A percentile compares a stretch with the other conserved stretches of the same genome.
phyloP scores from a whole-genome alignment of 768 basidiomycete genomes.

The Russula foetens region DNA sequence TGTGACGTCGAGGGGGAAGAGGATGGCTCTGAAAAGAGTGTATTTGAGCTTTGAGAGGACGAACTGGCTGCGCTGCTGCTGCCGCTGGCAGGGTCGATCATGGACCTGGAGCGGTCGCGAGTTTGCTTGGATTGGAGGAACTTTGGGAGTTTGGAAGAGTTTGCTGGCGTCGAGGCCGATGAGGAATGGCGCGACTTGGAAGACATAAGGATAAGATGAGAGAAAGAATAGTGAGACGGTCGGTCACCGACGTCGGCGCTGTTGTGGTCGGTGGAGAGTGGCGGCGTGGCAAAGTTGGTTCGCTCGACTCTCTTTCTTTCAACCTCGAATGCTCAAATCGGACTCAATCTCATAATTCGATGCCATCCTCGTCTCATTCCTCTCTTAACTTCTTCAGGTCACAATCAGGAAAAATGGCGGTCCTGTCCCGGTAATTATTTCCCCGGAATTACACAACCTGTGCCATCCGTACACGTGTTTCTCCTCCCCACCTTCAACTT shows the following conservation, averaged over 20 bases:
- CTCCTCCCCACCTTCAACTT: background rate
- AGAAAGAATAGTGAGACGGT: background rate
- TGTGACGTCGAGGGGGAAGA: constrained; percentile 2
- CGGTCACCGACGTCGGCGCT: constrained; percentile 8
- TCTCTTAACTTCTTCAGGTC: background rate
- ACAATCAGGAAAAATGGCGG: background rate
- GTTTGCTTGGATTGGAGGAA: constrained; percentile 54
- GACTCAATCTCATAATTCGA: background rate
- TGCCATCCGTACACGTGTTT: background rate
- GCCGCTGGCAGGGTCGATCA: constrained; percentile 33
- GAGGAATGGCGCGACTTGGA: constrained; percentile 37
- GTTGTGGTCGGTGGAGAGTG: constrained; percentile 5
- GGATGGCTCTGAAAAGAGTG: constrained; percentile 20
- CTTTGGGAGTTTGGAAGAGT: constrained; percentile 52
- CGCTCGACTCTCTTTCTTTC: too few species aligned
- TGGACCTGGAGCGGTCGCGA: constrained; percentile 54
- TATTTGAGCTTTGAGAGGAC: constrained; percentile 33
- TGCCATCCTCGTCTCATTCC: background rate
- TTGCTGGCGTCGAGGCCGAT: constrained; percentile 36
- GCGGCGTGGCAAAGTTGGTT: constrained; percentile 5
- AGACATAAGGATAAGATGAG: constrained; percentile 32
- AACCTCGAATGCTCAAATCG: too few species aligned
- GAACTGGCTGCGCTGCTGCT: constrained; percentile 34
- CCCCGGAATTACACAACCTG: background rate
- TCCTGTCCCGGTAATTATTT: background rate